Percentiles rank a stretch among this genome's conserved stretches.
phyloP scores from a whole-genome alignment of 2,329 filamentous ascomycete genomes.

The Ophiostoma triangulosporum region DNA sequence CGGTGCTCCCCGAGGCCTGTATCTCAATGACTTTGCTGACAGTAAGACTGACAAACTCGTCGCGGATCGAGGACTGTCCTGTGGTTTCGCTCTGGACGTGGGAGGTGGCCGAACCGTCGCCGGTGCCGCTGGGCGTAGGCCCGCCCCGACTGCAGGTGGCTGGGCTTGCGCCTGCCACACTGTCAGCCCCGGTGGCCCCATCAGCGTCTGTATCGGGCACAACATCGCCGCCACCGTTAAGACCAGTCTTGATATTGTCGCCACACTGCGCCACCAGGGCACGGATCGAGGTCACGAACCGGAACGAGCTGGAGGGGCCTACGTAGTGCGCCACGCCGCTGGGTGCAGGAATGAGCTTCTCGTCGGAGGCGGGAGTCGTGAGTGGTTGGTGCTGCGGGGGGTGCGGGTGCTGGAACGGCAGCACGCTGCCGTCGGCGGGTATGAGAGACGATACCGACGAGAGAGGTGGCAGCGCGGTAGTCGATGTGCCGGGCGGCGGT shows the following conservation, averaged over 20 bases:
- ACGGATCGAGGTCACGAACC: conserved; percentile 12
- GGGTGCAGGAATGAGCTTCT: conserved; percentile 12
- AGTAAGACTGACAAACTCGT: conserved; percentile 9
- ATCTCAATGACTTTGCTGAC: conserved; percentile 11
- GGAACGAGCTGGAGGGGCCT: conserved; percentile 13
- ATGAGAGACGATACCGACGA: not conserved
- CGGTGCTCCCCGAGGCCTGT: not conserved
- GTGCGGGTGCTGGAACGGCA: not conserved
- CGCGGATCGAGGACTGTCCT: conserved; percentile 5
- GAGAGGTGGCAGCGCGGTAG: not conserved
- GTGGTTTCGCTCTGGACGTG: not conserved
- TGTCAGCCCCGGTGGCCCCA: not conserved
- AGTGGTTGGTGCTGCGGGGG: not conserved
- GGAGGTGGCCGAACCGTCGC: not conserved
- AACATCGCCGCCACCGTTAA: not conserved
- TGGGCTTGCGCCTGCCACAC: not conserved
- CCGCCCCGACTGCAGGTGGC: not conserved
- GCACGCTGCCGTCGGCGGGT: not conserved
- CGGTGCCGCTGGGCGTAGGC: not conserved
- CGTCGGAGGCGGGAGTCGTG: conserved; percentile 2
- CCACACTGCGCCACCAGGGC: conserved; percentile 11
- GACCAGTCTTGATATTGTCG: conserved; percentile 3
- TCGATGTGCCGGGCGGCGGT: not conserved
- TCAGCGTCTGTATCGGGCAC: not conserved
- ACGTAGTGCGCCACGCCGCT: conserved; percentile 12